A percentile compares a stretch with the other conserved stretches of the same genome.
phyloP scores from a whole-genome alignment of 2,329 filamentous ascomycete genomes.

The Fusarium sp. region DNA sequence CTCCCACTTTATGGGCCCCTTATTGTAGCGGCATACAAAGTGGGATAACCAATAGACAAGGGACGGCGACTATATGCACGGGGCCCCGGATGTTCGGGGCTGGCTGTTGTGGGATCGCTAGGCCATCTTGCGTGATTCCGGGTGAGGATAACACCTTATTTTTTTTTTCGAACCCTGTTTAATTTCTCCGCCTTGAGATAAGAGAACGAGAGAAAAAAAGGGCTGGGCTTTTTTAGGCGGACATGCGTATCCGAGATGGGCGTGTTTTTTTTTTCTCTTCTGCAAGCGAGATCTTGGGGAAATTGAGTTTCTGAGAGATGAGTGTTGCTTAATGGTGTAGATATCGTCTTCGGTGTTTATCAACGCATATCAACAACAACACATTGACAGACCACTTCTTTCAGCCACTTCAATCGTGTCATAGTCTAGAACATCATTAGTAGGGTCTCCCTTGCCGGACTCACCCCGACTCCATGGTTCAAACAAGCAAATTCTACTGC shows the following conservation, averaged over 20 bases:
- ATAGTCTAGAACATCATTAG: not conserved
- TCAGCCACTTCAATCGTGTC: not conserved
- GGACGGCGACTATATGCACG: not conserved
- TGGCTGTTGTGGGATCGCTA: constrained; percentile 4
- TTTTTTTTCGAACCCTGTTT: not conserved
- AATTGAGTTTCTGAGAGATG: not conserved
- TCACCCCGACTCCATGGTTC: not conserved
- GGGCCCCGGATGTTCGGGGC: constrained; percentile 10
- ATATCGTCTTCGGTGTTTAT: not conserved
- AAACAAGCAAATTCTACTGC: not conserved
- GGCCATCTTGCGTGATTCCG: constrained; percentile 18
- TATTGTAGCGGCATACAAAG: not conserved
- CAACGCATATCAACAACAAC: not conserved
- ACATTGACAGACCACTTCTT: not conserved
- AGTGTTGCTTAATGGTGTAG: not conserved
- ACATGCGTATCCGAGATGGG: not conserved
- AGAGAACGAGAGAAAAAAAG: not conserved
- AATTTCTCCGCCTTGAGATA: not conserved
- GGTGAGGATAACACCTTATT: constrained; percentile 19
- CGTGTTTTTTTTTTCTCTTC: not conserved
- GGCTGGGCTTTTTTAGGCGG: not conserved
- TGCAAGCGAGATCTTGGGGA: not conserved
- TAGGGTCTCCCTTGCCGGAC: not conserved
- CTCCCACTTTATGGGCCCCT: not conserved
- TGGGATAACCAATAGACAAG: not conserved